Evolutionary conservation across 441 rosid genomes (phyloP), one percentile per base, ranked within the genome.

Genomic region (Gossypium lobatum): DNA sequence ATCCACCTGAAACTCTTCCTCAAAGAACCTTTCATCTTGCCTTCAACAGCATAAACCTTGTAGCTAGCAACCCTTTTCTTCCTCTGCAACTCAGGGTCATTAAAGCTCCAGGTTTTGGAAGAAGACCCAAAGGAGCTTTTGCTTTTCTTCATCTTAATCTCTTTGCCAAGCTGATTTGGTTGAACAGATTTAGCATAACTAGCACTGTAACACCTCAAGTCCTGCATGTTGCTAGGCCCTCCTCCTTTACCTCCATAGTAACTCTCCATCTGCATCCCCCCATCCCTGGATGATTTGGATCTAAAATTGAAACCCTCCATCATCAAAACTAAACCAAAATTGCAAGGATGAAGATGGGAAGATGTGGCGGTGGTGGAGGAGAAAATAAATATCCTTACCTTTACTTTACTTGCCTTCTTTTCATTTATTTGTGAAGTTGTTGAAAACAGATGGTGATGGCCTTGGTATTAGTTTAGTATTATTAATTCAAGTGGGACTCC

Each of bases 1-100:
- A 95, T 83, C 98, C 98, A 92, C 77, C 88, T 86, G 34, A 91
- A 82, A 77, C 97, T 91, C 80, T 92, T 95, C 79, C 81, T 91
- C 4, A 95, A 37, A 71, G 97, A 91, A 11, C 89, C 97, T 69
- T 91, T 95, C 86, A 91, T 83, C 77, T 86, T 95, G 5, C 96
- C 96, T 77, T 92, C 94, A 63, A 89, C 85, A 13, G 89, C 54
- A 76, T 95, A 91, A 13, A 84, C 91, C 76, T 89, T 92, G 85
- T 95, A 92, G 75, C 87, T 69, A 16, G 93, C 96, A 73, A 95
- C 97, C 84, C 97, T 88, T 79, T 80, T 91, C 83, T 88, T 95
- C 92, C 97, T 92, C 77, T 89, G 94, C 66, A 89, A 70, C 84
- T 95, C 98, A 48, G 96, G 93, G 71, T 95, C 97, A 42, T 73